Evolutionary conservation across 495 filamentous ascomycete species (phyloP), one percentile per base, ranked within the genome.

Genomic region (Coniosporium apollinis): DNA sequence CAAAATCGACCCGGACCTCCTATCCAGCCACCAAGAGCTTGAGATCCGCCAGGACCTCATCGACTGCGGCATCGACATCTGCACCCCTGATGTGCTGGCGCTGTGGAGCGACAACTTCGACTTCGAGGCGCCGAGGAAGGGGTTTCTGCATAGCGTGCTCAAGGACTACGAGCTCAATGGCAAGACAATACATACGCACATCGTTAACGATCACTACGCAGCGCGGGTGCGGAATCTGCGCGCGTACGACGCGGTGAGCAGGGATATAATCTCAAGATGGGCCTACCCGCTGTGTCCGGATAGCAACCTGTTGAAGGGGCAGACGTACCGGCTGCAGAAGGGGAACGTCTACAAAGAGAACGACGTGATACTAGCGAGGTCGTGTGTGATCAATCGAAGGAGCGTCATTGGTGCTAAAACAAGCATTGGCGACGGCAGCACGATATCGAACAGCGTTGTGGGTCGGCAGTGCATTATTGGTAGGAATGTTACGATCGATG

Each of bases 101-200:
- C 59, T 94, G 39, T 99, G 89, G 82, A 85, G 83, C 5, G 89
- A 99, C 51, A 91, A 83, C 51, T 99, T 99, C 54, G 89, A 99
- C 57, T 94, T 89, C 58, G 79, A 93, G 49, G 64, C 79, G 3
- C 80, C 89, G 5, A 72, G 89, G 36, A 76, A 75, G 43, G 82
- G 92, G 47, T 96, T 92, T 47, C 54, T 99, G 18, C 76, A 82
- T 44, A 83, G 84, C 39, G 82, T 96, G 11, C 63, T 99, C 16
- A 94, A 94, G 56, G 89, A 99, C 49, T 91, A 79, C 55, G 89
- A 99, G 54, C 66, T 94, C 30, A 94, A 94, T 56, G 84, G 83
- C 17, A 94, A 94, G 62, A 84, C 83, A 4, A 79, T 99, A 19
- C 82, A 94, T 51, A 79, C 81, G n/a, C 73, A 94, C 42, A 76